phyloP scores from a whole-genome alignment of 1,139 yeast species.

The Geotrichum cucujoidarum region DNA sequence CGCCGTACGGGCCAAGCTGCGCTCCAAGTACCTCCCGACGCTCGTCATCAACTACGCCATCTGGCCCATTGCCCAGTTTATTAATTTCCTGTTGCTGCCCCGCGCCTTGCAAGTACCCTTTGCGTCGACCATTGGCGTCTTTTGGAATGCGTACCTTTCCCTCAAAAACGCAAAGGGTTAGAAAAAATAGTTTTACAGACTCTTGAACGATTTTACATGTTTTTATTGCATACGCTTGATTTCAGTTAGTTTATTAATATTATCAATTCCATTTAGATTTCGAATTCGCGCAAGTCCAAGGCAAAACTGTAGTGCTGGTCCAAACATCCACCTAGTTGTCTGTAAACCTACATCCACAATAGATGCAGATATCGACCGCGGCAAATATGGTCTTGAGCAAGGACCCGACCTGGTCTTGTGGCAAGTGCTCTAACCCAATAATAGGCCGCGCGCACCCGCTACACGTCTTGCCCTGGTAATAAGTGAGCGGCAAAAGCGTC shows the following conservation, averaged over 20 bases:
- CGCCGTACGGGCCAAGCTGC: conserved; percentile 59
- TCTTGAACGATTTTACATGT: background rate
- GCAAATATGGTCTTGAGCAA: conserved; percentile 5
- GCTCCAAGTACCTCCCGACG: conserved; percentile 66
- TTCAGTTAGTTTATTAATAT: background rate
- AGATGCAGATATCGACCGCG: conserved; percentile 18
- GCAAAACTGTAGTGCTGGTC: too few relatives aligned
- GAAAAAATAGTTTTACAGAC: background rate
- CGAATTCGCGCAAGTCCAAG: too few relatives aligned
- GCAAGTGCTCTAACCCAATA: background rate
- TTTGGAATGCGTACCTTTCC: conserved; percentile 90
- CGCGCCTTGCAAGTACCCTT: conserved; percentile 82
- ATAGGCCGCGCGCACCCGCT: conserved; percentile 17
- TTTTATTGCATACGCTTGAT: background rate
- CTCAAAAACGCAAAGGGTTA: conserved; percentile 16
- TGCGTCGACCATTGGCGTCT: conserved; percentile 78
- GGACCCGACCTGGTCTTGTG: conserved; percentile 1
- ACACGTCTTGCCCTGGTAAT: conserved; percentile 15
- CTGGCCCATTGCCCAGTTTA: conserved; percentile 94
- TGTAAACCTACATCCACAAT: conserved; percentile 18
- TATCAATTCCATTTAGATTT: too few relatives aligned
- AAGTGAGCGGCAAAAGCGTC: conserved; percentile 15
- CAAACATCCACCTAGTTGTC: conserved; percentile 9
- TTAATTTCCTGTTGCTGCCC: conserved; percentile 80
- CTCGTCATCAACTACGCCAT: conserved; percentile 72